phyloP scores from a whole-genome alignment of 1,139 yeast genomes.

The Candida sp. region DNA sequence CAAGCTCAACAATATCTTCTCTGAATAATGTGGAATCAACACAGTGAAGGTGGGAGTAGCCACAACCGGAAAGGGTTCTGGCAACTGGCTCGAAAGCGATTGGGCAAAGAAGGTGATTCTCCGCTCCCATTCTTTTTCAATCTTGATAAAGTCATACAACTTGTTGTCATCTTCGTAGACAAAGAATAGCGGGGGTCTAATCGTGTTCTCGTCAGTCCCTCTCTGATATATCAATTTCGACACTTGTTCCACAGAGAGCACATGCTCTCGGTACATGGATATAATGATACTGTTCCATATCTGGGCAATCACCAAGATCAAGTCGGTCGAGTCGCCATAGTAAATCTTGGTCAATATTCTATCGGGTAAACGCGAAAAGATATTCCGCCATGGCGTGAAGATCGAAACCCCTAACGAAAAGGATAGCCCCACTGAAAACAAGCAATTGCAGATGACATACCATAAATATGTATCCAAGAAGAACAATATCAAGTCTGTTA shows the following conservation, averaged over 20 bases:
- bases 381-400: conserved; percentile 87
- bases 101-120: conserved; percentile 89
- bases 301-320: conserved; percentile 58
- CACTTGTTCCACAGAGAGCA: conserved; percentile 75
- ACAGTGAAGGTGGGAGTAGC: conserved; percentile 89
- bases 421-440: conserved; percentile 73
- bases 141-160: conserved; percentile 45
- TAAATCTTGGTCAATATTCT: conserved; percentile 71
- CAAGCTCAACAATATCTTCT: conserved; percentile 67
- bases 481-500: conserved; percentile 75
- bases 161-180: conserved; percentile 71
- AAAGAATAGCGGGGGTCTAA: conserved; percentile 71
- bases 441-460: conserved; percentile 83
- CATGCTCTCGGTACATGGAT: conserved; percentile 78
- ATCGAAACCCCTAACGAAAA: conserved; percentile 79
- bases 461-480: conserved; percentile 88
- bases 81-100: conserved; percentile 77
- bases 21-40: conserved; percentile 83
- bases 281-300: conserved; percentile 83
- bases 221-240: conserved; percentile 57
- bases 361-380: conserved; percentile 75
- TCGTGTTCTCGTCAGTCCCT: conserved; percentile 34
- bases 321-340: conserved; percentile 48
- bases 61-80: conserved; percentile 71
- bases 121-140: conserved; percentile 77